Conservation (phyloP, 441 rosid species). For the Corymbia calophylla region DNA sequence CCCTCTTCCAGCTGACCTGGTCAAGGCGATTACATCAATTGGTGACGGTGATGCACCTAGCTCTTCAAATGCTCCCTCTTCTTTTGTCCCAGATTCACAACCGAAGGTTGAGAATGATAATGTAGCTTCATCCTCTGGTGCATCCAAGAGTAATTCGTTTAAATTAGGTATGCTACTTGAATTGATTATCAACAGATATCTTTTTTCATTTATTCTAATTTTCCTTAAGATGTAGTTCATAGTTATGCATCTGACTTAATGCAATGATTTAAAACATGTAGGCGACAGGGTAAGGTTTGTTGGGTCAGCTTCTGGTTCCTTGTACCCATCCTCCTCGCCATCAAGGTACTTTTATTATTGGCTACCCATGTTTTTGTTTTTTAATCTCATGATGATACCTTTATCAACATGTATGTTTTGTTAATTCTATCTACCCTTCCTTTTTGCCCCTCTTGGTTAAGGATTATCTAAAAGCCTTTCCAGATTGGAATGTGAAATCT, state of each 20-base stretch:
- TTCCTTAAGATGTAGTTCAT: background rate
- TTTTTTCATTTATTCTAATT: background rate
- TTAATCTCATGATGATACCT: background rate
- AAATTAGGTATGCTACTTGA: conserved; percentile 39
- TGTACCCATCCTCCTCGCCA: conserved; percentile 32
- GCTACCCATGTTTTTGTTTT: background rate
- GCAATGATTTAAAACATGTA: conserved; percentile 20
- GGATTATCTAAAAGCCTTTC: background rate
- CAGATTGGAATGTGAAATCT: background rate
- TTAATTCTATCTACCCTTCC: background rate
- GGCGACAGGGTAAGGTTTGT: conserved; percentile 75
- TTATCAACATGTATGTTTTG: background rate
- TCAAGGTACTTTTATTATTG: conserved; percentile 28
- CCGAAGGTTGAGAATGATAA: conserved; percentile 45
- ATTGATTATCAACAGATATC: background rate
- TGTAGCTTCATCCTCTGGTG: conserved; percentile 38
- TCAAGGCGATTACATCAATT: conserved; percentile 30
- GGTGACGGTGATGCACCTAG: conserved; percentile 52
- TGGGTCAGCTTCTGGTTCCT: conserved; percentile 33
- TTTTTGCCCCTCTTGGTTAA: background rate
- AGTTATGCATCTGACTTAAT: background rate
- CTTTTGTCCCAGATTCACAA: conserved; percentile 45
- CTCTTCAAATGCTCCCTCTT: conserved; percentile 34
- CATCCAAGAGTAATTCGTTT: conserved; percentile 41
- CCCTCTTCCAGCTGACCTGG: conserved; percentile 29